These are phyloP conservation scores for Penicillium psychrofluorescens DNA, from an alignment of 495 filamentous ascomycete species.

Conservation along the genomic window DNA sequence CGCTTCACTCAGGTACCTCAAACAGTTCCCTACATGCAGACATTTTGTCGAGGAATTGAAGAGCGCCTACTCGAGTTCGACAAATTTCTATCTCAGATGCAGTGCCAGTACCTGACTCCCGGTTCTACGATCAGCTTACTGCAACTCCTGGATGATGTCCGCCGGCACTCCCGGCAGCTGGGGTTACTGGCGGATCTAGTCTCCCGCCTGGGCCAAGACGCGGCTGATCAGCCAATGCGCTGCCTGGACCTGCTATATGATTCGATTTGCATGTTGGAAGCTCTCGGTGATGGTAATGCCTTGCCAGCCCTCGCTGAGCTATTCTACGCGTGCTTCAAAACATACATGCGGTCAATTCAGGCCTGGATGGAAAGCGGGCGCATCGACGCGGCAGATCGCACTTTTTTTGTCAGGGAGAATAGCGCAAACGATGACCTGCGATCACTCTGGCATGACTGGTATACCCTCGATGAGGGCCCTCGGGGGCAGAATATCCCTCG, in stretches of 20 bases:
- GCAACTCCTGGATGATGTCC: slow-evolving; percentile 52
- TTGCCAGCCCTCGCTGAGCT: slow-evolving; percentile 57
- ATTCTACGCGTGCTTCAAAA: slow-evolving; percentile 77
- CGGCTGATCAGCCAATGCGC: slow-evolving; percentile 37
- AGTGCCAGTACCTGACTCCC: slow-evolving; percentile 35
- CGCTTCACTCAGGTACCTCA: slow-evolving; percentile 33
- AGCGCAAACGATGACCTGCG: slow-evolving; percentile 49
- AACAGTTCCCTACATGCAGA: slow-evolving; percentile 43
- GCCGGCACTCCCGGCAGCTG: slow-evolving; percentile 46
- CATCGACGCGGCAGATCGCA: slow-evolving; percentile 51
- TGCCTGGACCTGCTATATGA: slow-evolving; percentile 73
- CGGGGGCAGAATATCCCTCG: slow-evolving; percentile 57
- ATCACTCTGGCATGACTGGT: slow-evolving; percentile 72
- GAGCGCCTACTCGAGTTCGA: slow-evolving; percentile 38
- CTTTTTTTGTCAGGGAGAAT: slow-evolving; percentile 66
- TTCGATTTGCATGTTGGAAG: slow-evolving; percentile 57
- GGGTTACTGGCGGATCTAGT: slow-evolving; percentile 45
- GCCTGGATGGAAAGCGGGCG: slow-evolving; percentile 82
- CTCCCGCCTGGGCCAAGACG: slow-evolving; percentile 12
- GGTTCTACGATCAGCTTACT: slow-evolving; percentile 44
- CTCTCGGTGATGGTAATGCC: slow-evolving; percentile 51
- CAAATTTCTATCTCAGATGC: slow-evolving; percentile 29
- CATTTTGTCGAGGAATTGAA: slow-evolving; percentile 43
- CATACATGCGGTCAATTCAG: slow-evolving; percentile 72
- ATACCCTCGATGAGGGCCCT: slow-evolving; percentile 47